These are phyloP conservation scores for Fusarium sarcochroum DNA, from an alignment of 2,329 filamentous ascomycete species.

Conservation along the genomic window DNA sequence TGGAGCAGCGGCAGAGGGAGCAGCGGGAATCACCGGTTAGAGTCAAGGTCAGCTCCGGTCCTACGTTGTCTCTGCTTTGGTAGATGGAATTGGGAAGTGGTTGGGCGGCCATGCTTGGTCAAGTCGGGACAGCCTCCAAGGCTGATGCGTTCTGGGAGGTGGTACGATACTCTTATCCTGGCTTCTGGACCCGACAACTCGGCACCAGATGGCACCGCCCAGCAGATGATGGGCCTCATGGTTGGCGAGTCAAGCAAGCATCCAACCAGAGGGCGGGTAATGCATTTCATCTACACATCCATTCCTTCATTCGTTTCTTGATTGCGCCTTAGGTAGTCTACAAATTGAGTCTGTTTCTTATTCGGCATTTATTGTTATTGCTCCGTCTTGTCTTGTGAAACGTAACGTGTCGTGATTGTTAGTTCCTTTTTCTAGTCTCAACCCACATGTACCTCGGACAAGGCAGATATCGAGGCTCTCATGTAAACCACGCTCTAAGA, in stretches of 20 bases:
- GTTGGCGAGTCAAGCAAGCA: conserved; percentile 13
- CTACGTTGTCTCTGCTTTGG: conserved; percentile 9
- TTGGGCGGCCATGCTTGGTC: conserved; percentile 8
- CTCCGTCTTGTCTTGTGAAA: neutral
- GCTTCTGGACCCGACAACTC: neutral
- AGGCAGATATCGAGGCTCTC: conserved; percentile 14
- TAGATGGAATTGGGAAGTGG: conserved; percentile 12
- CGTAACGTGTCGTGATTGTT: neutral
- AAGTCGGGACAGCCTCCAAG: neutral
- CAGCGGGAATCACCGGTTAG: conserved; percentile 12
- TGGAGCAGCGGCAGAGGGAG: conserved; percentile 14
- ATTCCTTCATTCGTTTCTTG: conserved; percentile 40
- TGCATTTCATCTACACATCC: conserved; percentile 20
- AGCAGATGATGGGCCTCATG: conserved; percentile 9
- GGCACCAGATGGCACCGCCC: conserved; percentile 3
- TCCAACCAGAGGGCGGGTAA: conserved; percentile 8
- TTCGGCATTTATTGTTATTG: neutral
- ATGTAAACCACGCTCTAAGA: neutral
- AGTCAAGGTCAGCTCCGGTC: conserved; percentile 35
- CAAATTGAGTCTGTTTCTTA: conserved; percentile 45
- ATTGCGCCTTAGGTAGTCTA: conserved; percentile 46
- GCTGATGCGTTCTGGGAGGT: neutral
- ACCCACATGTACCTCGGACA: neutral
- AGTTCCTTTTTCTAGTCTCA: neutral
- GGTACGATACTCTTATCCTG: neutral